Conservation (phyloP, 495 filamentous ascomycete species). For the Paragyromitra xinjiangensis region DNA sequence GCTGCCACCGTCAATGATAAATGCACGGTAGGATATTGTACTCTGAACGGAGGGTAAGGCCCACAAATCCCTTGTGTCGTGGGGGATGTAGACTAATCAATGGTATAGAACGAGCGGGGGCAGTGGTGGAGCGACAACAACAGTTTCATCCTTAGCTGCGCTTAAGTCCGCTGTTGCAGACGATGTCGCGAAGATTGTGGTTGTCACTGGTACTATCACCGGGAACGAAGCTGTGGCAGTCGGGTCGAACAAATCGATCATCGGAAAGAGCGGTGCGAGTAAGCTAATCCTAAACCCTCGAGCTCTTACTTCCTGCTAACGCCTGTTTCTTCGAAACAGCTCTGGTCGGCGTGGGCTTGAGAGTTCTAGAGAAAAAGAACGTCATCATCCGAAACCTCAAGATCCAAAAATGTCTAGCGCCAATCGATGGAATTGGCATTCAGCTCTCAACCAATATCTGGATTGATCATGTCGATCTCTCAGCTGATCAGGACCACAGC, state of each 20-base stretch:
- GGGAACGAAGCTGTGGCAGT: constrained; percentile 62
- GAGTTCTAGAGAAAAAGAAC: constrained; percentile 63
- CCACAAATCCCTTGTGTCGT: background rate
- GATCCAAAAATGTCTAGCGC: constrained; percentile 67
- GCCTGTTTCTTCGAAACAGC: constrained; percentile 50
- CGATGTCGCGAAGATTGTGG: constrained; percentile 62
- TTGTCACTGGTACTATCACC: constrained; percentile 63
- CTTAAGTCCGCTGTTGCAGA: constrained; percentile 65
- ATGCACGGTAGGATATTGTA: constrained; percentile 40
- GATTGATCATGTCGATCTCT: constrained; percentile 74
- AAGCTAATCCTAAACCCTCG: constrained; percentile 5
- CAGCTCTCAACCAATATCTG: constrained; percentile 69
- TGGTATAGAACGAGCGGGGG: constrained; percentile 65
- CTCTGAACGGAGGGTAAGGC: constrained; percentile 34
- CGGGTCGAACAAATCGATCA: constrained; percentile 66
- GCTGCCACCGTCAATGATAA: constrained; percentile 29
- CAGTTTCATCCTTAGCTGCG: constrained; percentile 67
- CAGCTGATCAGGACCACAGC: constrained; percentile 64
- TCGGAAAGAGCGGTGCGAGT: constrained; percentile 61
- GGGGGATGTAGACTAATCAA: constrained; percentile 8
- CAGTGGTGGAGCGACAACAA: constrained; percentile 67
- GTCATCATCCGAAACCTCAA: constrained; percentile 72
- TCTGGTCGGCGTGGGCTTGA: constrained; percentile 61
- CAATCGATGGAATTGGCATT: constrained; percentile 70
- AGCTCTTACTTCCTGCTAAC: background rate